Conservation (phyloP, 805 yeast species). For the Starmerella bombicola region DNA sequence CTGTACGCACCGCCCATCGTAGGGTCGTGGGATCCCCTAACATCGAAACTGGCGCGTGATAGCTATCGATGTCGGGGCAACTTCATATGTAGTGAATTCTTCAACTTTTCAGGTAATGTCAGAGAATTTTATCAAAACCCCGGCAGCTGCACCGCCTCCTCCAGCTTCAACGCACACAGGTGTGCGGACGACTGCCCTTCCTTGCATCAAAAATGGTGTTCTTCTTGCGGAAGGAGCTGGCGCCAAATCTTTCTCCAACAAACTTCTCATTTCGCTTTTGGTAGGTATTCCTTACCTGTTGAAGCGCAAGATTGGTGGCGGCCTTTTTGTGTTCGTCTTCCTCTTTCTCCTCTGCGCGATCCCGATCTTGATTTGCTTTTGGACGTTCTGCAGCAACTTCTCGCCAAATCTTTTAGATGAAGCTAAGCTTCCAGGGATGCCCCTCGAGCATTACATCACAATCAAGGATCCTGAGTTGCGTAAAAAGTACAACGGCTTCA, state of each 20-base stretch:
- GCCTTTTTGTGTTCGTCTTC: slow-evolving; percentile 54
- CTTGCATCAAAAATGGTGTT: slow-evolving; percentile 74
- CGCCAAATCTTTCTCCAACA: slow-evolving; percentile 59
- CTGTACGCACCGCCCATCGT: too few species aligned
- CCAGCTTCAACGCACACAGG: slow-evolving; percentile 38
- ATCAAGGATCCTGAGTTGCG: slow-evolving; percentile 64
- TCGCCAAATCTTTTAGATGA: slow-evolving; percentile 75
- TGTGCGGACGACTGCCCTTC: slow-evolving; percentile 34
- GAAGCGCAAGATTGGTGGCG: slow-evolving; percentile 52
- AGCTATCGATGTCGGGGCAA: too few species aligned
- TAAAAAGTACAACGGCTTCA: slow-evolving; percentile 54
- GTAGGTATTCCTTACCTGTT: slow-evolving; percentile 49
- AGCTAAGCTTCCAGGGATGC: slow-evolving; percentile 60
- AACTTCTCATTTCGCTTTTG: slow-evolving; percentile 38
- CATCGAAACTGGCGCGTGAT: too few species aligned
- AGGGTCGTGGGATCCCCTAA: too few species aligned
- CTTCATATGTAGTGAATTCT: too few species aligned
- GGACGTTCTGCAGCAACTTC: slow-evolving; percentile 66
- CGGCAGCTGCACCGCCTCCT: slow-evolving; percentile 37
- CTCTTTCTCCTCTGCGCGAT: slow-evolving; percentile 42
- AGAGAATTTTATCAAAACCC: slow-evolving; percentile 37
- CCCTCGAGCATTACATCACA: slow-evolving; percentile 67
- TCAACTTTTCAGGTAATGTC: too few species aligned
- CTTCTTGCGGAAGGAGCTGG: slow-evolving; percentile 90
- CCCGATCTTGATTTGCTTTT: slow-evolving; percentile 69